Conservation (phyloP, 2,329 filamentous ascomycete species). For the Aspergillus viridinutans region DNA sequence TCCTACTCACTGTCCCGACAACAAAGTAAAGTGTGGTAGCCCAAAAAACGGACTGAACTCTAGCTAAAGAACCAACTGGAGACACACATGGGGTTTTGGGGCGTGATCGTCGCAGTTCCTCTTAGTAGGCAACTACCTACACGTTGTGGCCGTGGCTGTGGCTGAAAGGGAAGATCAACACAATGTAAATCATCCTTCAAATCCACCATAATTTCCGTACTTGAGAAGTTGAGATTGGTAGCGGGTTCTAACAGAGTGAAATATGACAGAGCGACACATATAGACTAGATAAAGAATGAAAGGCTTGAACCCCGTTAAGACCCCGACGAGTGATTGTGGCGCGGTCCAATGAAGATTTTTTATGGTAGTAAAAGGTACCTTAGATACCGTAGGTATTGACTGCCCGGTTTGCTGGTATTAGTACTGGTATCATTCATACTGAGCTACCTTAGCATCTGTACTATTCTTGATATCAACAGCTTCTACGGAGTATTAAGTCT, state of each 20-base stretch:
- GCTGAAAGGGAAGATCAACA: neutral
- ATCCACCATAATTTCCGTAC: neutral
- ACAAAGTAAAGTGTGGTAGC: neutral
- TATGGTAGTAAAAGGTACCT: neutral
- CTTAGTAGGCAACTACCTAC: neutral
- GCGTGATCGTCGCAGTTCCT: neutral
- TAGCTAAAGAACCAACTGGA: neutral
- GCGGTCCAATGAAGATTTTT: neutral
- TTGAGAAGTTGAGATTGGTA: neutral
- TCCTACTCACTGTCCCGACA: neutral
- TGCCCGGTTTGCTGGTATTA: no score
- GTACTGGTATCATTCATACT: neutral
- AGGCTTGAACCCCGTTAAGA: neutral
- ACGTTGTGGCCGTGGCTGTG: neutral
- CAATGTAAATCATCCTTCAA: neutral
- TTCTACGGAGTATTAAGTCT: no score
- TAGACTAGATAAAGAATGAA: neutral
- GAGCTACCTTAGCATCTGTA: neutral
- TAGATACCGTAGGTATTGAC: neutral
- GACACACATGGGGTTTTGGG: neutral
- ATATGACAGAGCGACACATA: neutral
- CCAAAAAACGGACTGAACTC: neutral
- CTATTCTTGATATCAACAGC: neutral
- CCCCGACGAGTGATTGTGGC: neutral
- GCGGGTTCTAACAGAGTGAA: neutral